These are phyloP conservation scores for Begonia fuchsioides DNA, from an alignment of 306 rosid species.

Conservation along the genomic window DNA sequence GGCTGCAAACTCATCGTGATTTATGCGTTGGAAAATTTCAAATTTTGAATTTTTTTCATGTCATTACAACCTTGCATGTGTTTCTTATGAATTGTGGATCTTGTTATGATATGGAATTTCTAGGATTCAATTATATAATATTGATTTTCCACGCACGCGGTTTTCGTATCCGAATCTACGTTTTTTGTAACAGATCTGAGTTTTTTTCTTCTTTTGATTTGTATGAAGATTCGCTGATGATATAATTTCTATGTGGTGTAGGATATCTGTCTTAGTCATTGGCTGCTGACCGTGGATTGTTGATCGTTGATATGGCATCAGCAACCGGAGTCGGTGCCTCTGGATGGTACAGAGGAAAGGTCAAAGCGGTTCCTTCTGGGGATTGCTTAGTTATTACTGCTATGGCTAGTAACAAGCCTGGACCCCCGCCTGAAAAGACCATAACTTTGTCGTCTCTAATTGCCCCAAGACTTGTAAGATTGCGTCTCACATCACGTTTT, in stretches of 20 bases:
- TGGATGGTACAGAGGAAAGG: conserved; percentile 87
- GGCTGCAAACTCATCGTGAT: no score
- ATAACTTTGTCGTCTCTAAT: conserved; percentile 75
- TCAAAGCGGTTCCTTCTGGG: conserved; percentile 84
- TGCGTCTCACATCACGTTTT: background rate
- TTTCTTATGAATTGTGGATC: no score
- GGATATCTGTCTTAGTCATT: conserved; percentile 4
- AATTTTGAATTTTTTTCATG: no score
- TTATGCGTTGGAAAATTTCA: no score
- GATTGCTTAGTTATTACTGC: conserved; percentile 81
- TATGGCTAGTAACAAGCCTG: conserved; percentile 56
- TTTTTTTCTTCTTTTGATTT: no score
- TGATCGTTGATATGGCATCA: conserved; percentile 73
- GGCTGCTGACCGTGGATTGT: background rate
- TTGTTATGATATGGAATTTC: no score
- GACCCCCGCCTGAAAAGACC: conserved; percentile 81
- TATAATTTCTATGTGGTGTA: conserved; percentile 3
- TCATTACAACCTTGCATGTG: no score
- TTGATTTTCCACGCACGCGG: no score
- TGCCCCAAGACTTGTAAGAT: conserved; percentile 71
- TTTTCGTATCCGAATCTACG: no score
- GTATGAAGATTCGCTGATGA: background rate
- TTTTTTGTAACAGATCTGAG: no score
- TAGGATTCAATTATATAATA: no score
- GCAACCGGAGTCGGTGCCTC: conserved; percentile 42